Conservation (phyloP, 1,139 yeast species). For the Debaryomyces sp. region DNA sequence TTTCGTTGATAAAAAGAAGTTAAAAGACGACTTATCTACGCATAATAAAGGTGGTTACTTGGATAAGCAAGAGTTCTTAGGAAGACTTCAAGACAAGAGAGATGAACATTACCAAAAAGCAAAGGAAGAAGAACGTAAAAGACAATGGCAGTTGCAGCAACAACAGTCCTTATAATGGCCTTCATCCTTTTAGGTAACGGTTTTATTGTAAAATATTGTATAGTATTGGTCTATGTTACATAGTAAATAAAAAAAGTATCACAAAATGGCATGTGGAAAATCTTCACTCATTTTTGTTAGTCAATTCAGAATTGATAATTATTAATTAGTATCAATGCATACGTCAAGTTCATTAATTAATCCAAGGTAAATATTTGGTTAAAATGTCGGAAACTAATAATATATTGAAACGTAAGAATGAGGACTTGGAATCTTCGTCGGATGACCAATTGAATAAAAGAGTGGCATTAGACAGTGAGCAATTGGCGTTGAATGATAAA, state of each 20-base stretch:
- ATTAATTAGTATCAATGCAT: slow-evolving; percentile 2
- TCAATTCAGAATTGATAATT: background rate
- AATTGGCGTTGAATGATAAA: slow-evolving; percentile 31
- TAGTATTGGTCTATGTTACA: background rate
- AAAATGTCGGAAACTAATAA: slow-evolving; percentile 23
- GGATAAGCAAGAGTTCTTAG: slow-evolving; percentile 88
- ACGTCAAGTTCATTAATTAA: slow-evolving; percentile 1
- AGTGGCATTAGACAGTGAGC: slow-evolving; percentile 70
- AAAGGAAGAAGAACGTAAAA: slow-evolving; percentile 41
- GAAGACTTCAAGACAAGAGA: slow-evolving; percentile 68
- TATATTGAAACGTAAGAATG: slow-evolving; percentile 71
- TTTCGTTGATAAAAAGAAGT: slow-evolving; percentile 84
- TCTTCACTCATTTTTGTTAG: slow-evolving; percentile 6
- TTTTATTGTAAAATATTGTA: background rate
- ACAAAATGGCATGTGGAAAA: slow-evolving; percentile 3
- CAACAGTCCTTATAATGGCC: slow-evolving; percentile 4
- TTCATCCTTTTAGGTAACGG: background rate
- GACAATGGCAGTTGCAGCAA: slow-evolving; percentile 31
- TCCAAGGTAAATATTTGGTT: background rate
- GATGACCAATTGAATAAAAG: slow-evolving; percentile 53
- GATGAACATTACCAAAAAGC: slow-evolving; percentile 66
- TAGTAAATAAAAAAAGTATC: slow-evolving; percentile 4
- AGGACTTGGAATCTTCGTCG: slow-evolving; percentile 45
- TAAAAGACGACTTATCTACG: slow-evolving; percentile 76
- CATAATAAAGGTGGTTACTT: slow-evolving; percentile 85